Evolutionary conservation across 768 basidiomycete genomes (phyloP).

Genomic region (Solioccasus polychromus): DNA sequence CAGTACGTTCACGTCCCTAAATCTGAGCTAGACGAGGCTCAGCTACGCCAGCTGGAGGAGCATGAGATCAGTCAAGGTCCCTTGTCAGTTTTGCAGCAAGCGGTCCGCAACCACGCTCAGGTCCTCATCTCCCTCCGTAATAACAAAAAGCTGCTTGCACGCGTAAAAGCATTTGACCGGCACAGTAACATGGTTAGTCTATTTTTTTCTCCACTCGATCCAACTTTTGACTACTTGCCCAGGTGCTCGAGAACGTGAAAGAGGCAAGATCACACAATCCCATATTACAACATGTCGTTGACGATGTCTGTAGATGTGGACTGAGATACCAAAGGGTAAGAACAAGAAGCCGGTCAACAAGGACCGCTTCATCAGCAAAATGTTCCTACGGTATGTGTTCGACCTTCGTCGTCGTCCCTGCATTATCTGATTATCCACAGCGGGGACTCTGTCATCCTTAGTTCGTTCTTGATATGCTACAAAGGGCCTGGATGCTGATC

Average conservation of each 20-base stretch:
- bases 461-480: conserved; percentile 48
- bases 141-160: conserved; percentile 94
- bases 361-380: conserved; percentile 98
- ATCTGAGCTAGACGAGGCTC: conserved; percentile 96
- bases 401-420: conserved; percentile 2
- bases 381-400: conserved; percentile 81
- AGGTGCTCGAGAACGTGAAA: conserved; percentile 98
- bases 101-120: conserved; percentile 96
- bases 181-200: conserved; percentile 95
- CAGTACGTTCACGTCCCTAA: conserved; percentile 97
- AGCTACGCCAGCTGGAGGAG: conserved; percentile 93
- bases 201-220: background rate
- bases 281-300: conserved; percentile 1
- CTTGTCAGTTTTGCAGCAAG: conserved; percentile 92
- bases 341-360: conserved; percentile 99
- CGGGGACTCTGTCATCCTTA: conserved; percentile 96
- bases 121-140: conserved; percentile 96
- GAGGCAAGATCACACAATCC: conserved; percentile 54
- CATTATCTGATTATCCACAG: conserved; percentile 38
- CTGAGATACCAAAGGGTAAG: conserved; percentile 95
- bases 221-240: conserved; percentile 8
- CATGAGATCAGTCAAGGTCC: conserved; percentile 99
- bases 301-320: conserved; percentile 83
- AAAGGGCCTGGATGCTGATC: conserved; percentile 31
- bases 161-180: conserved; percentile 98